Evolutionary conservation across 2,329 filamentous ascomycete species (phyloP), one percentile per base, ranked within the genome.

Genomic region (Pseudocercospora fuligena): DNA sequence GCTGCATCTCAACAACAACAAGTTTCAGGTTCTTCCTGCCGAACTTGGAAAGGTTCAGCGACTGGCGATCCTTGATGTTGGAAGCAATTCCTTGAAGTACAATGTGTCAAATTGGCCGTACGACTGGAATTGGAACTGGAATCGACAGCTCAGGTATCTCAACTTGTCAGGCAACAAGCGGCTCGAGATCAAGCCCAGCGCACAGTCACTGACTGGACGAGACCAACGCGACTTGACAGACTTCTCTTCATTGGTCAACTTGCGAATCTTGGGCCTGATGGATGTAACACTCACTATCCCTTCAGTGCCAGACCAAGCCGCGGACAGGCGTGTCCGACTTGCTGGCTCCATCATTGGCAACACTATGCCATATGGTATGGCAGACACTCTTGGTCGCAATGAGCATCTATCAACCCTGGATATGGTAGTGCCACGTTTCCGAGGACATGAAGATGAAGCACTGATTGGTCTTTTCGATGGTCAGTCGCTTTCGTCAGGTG

Each of bases 41-140:
- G 95, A 99, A 77, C 90, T 99, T 58, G 96, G 93, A 68, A 93
- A 97, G 78, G 93, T 97, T 53, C 92, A 93, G 80, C 95, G 95
- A 79, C 86, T 99, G 27, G 90, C 93, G 5, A 91, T 97, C 59
- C 85, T 99, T 60, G 95, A 99, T 80, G 96, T 96, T 69, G 94
- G 94, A 67, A 97, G 92, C 84, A 99, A 99, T 77, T 89, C 88
- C 23, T 84, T 99, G 65, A 99, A 98, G 80, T 99, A 99, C 86
- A 99, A 99, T 77, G 96, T 99, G 57, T 95, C 93, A 31, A 99
- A 99, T 76, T 97, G 97, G 85, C 95, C 94, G 0, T 99, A 99
- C 77, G 95, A 99, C 78, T 99, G 95, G 95, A 99, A 99, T 75
- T 99, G 95, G 95, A 98, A 98, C 76, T 92, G 95, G 85, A 99